Conservation (phyloP, 2,329 filamentous ascomycete genomes). For the Trichoderma hamatum region DNA sequence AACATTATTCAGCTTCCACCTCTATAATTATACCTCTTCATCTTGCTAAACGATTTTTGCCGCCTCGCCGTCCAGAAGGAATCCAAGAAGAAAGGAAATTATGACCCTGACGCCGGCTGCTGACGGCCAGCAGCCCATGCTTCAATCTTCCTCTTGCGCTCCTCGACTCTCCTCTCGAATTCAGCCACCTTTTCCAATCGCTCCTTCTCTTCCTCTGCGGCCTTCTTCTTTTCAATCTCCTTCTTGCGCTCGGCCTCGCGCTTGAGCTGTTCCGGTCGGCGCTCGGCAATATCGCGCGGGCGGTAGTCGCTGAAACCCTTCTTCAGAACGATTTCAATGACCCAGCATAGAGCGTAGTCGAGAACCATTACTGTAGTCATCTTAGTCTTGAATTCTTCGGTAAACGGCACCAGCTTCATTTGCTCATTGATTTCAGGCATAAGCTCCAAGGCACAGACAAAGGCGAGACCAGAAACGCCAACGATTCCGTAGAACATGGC, state of each 20-base stretch:
- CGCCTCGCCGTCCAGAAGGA: not conserved
- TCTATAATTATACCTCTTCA: constrained; percentile 4
- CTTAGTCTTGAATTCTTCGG: constrained; percentile 81
- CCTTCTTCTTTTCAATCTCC: constrained; percentile 53
- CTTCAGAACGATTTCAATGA: constrained; percentile 88
- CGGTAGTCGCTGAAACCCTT: constrained; percentile 84
- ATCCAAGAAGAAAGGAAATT: constrained; percentile 6
- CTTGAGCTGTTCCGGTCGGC: constrained; percentile 83
- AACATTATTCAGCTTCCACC: constrained; percentile 3
- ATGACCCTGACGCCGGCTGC: constrained; percentile 23
- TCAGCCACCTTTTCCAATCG: constrained; percentile 58
- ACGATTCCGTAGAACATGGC: constrained; percentile 98
- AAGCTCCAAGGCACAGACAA: constrained; percentile 93
- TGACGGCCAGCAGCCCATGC: constrained; percentile 48
- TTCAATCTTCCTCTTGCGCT: constrained; percentile 52
- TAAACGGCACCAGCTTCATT: constrained; percentile 90
- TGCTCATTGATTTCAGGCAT: constrained; percentile 93
- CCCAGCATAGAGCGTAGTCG: constrained; percentile 84
- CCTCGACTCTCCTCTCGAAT: constrained; percentile 61
- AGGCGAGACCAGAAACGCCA: constrained; percentile 85
- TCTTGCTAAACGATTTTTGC: not conserved
- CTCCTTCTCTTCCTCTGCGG: constrained; percentile 56
- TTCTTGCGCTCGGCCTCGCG: constrained; percentile 72
- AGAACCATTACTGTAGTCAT: constrained; percentile 83
- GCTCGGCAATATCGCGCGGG: constrained; percentile 88